These are phyloP conservation scores for Cicer cuneatum DNA, from an alignment of 306 rosid species.

Conservation along the genomic window DNA sequence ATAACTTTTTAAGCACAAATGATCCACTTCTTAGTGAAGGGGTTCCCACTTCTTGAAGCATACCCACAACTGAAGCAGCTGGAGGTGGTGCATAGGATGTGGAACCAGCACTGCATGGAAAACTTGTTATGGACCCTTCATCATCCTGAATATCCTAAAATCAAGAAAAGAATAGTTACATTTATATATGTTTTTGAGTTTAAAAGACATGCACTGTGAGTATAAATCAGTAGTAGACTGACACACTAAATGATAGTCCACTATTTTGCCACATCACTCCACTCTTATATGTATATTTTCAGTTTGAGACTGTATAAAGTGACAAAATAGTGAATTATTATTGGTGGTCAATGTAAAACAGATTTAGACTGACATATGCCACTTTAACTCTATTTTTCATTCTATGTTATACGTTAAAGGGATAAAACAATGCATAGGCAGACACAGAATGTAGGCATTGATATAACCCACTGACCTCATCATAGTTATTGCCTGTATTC, in stretches of 20 bases:
- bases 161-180: conserved; percentile 14
- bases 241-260: too few relatives aligned
- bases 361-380: too few relatives aligned
- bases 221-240: too few relatives aligned
- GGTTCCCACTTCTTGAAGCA: conserved; percentile 63
- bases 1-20: conserved; percentile 61
- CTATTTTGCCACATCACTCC: too few relatives aligned
- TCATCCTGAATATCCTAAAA: conserved; percentile 61
- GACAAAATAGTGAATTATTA: too few relatives aligned
- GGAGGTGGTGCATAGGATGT: conserved; percentile 69
- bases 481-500: conserved; percentile 17
- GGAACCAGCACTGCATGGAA: conserved; percentile 69
- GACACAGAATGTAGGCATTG: not conserved
- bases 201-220: too few relatives aligned
- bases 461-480: conserved; percentile 3
- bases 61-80: conserved; percentile 55
- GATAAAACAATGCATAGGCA: not conserved
- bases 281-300: too few relatives aligned
- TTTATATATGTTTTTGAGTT: too few relatives aligned
- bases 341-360: too few relatives aligned
- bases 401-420: not conserved
- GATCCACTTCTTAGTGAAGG: conserved; percentile 58
- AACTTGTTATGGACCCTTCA: conserved; percentile 55
- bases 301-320: too few relatives aligned
- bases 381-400: too few relatives aligned